phyloP scores from a whole-genome alignment of 345 rosid species.

The Mercurialis annua region DNA sequence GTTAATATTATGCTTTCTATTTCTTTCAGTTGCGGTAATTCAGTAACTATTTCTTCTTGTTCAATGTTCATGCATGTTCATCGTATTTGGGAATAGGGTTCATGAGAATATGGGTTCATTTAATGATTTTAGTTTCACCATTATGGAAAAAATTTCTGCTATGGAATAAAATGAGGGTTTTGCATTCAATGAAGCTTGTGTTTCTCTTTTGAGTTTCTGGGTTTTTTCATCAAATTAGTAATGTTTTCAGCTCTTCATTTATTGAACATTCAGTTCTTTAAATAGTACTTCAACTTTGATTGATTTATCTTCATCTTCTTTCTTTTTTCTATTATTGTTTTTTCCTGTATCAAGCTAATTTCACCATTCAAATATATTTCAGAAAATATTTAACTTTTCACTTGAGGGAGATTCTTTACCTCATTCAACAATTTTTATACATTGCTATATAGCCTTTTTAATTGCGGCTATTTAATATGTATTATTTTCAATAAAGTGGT shows the following conservation, averaged over 20 bases:
- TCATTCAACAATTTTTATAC: not conserved
- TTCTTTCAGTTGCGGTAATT: not conserved
- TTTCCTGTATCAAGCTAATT: not conserved
- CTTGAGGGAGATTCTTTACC: not conserved
- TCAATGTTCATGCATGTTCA: too few species aligned
- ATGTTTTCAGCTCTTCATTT: conserved; percentile 3
- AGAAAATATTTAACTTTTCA: not conserved
- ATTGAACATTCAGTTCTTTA: conserved; percentile 14
- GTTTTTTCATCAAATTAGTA: conserved; percentile 16
- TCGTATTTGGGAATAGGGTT: not conserved
- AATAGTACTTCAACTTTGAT: conserved; percentile 5
- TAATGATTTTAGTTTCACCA: conserved; percentile 13
- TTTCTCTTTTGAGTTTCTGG: conserved; percentile 14
- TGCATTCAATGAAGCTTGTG: conserved; percentile 11
- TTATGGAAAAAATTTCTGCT: conserved; percentile 14
- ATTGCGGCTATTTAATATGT: too few species aligned
- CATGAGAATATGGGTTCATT: conserved; percentile 12
- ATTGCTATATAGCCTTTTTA: too few species aligned
- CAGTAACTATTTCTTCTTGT: not conserved
- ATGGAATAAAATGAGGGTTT: not conserved
- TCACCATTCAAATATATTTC: not conserved
- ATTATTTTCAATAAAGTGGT: too few species aligned
- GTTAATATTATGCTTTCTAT: conserved; percentile 6
- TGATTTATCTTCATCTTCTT: not conserved
- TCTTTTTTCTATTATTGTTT: not conserved